phyloP scores from a whole-genome alignment of 148 eudicot species.

The Rhododendron kiyosumense region DNA sequence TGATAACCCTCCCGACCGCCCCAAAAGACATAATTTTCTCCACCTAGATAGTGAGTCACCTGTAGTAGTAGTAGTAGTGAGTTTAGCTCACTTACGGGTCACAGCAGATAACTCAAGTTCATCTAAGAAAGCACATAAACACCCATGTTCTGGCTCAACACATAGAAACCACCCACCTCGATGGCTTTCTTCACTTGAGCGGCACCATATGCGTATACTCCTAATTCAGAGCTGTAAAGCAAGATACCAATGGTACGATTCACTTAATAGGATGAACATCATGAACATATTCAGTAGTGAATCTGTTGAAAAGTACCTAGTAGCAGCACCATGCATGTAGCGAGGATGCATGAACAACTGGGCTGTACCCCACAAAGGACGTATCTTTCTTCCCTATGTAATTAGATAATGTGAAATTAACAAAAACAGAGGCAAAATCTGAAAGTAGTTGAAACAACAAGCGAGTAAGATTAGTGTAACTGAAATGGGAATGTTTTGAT shows the following conservation, averaged over 20 bases:
- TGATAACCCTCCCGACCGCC: slow-evolving; percentile 99
- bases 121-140: neutral
- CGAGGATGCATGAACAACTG: slow-evolving; percentile 95
- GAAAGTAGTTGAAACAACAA: neutral
- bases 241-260: slow-evolving; percentile 5
- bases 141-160: slow-evolving; percentile 10
- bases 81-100: neutral
- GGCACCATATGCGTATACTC: slow-evolving; percentile 82
- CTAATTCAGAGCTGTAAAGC: slow-evolving; percentile 72
- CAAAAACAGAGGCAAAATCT: neutral
- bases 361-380: slow-evolving; percentile 94
- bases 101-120: neutral
- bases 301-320: slow-evolving; percentile 46
- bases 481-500: neutral
- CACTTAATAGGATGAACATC: neutral
- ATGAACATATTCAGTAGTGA: neutral
- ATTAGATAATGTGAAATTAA: slow-evolving; percentile 10
- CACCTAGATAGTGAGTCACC: slow-evolving; percentile 98
- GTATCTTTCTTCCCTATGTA: slow-evolving; percentile 66
- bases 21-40: slow-evolving; percentile 98
- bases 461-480: neutral
- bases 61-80: slow-evolving; percentile 31
- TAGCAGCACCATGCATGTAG: slow-evolving; percentile 97
- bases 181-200: slow-evolving; percentile 99
- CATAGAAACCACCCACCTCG: slow-evolving; percentile 51